These are phyloP conservation scores for Leccinum olivaceopallidum DNA, from an alignment of 768 basidiomycete species.

Conservation along the genomic window DNA sequence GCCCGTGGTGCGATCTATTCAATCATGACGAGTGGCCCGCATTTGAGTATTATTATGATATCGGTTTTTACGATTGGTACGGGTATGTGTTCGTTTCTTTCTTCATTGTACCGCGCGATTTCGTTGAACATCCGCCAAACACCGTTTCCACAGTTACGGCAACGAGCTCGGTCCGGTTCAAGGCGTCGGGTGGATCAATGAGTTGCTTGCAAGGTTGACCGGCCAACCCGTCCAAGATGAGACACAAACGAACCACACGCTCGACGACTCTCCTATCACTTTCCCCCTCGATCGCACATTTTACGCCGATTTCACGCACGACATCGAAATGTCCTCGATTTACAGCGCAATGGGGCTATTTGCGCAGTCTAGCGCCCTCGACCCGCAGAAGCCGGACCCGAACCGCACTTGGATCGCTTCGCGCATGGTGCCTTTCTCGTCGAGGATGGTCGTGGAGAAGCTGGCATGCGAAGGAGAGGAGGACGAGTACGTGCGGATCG, in stretches of 20 bases:
- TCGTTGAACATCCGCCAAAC: background rate
- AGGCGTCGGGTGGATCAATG: constrained; percentile 86
- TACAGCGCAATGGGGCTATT: constrained; percentile 56
- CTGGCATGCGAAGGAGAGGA: constrained; percentile 41
- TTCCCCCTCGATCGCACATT: constrained; percentile 70
- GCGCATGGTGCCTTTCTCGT: constrained; percentile 69
- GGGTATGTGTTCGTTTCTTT: constrained; percentile 38
- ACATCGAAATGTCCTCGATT: constrained; percentile 79
- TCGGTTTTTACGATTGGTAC: constrained; percentile 73
- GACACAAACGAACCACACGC: constrained; percentile 76
- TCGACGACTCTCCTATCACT: constrained; percentile 59
- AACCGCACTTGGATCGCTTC: constrained; percentile 54
- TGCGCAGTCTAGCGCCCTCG: constrained; percentile 37
- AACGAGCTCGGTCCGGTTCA: constrained; percentile 67
- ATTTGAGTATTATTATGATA: constrained; percentile 67
- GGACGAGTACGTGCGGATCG: constrained; percentile 46
- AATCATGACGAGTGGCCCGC: constrained; percentile 54
- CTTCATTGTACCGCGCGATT: background rate
- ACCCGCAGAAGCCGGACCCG: constrained; percentile 12
- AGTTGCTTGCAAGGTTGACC: constrained; percentile 78
- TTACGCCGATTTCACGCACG: constrained; percentile 84
- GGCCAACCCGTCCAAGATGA: constrained; percentile 58
- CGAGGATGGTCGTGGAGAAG: constrained; percentile 65
- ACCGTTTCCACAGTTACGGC: constrained; percentile 52
- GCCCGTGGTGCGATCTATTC: constrained; percentile 73